Base-by-base conservation (phyloP, 805 yeast genomes). In the Kazachstania bromeliacearum region DNA sequence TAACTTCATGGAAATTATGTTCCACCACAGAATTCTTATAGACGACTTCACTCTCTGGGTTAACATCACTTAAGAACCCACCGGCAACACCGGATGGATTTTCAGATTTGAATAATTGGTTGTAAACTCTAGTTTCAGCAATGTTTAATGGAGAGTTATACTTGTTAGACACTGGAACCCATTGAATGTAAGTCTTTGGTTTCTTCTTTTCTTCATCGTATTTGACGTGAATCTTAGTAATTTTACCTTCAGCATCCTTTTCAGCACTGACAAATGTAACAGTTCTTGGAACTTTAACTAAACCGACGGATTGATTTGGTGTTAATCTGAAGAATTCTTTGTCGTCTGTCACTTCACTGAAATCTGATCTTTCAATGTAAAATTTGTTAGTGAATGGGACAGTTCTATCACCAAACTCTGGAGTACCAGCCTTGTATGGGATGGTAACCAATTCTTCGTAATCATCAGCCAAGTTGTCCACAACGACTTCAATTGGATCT, bases 171-270 rank as follows among this genome's bases (percentile, higher is more conserved):
- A 76, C 75, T 35, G 96, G 94, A 35, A 92, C 78, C 98, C 98
- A 92, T 65, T 92, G 98, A 54, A 92, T 87, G 57, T 70, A 92
- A 7, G 98, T 88, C 74, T 89, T 92, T 55, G 98, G 98, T 57
- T 84, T 85, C 59, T 69, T 73, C 45, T 67, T 67, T 37, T 74
- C 84, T 44, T 75, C 75, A 55, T 87, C 83, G 55, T 89, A 92
- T 50, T 79, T 73, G 34, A 82, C 95, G 48, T 79, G 78, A 39
- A 92, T 74, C 61, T 73, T 76, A 15, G 66, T 66, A 36, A 88
- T 74, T 33, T 73, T 66, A 15, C 95, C 95, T 12, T 62, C 45
- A 0, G 59, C 47, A 29, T 61, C 67, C 50, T 68, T 76, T 44
- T 79, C 85, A 38, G 77, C 71, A 35, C 77, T 70, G 37, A 73